phyloP scores from a whole-genome alignment of 495 filamentous ascomycete genomes.

The Neurospora sp. region DNA sequence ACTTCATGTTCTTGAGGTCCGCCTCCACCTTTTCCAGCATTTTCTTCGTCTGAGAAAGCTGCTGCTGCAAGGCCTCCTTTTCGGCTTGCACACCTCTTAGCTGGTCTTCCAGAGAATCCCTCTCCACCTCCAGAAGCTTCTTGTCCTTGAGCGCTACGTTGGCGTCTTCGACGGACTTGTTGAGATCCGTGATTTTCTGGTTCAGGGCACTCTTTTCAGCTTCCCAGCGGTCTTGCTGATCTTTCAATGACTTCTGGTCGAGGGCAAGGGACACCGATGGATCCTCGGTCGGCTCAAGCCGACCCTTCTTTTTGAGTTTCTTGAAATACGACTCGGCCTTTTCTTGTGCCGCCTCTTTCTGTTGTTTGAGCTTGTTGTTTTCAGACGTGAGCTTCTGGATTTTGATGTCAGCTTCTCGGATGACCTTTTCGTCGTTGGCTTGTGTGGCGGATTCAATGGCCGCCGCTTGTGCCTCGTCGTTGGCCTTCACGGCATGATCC shows the following conservation, averaged over 20 bases:
- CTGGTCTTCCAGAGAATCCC: not conserved
- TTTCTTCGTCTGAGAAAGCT: not conserved
- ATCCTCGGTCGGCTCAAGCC: not conserved
- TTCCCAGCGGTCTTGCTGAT: not conserved
- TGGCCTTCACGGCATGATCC: not conserved
- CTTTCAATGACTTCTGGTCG: not conserved
- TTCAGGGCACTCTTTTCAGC: not conserved
- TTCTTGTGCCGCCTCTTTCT: not conserved
- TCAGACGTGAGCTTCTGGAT: not conserved
- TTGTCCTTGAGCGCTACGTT: not conserved
- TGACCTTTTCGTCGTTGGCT: not conserved
- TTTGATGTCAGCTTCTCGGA: not conserved
- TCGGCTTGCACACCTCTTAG: not conserved
- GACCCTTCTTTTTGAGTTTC: not conserved
- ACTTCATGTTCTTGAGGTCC: not conserved
- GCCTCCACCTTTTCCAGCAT: not conserved
- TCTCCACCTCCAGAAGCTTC: not conserved
- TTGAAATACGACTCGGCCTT: not conserved
- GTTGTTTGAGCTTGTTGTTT: not conserved
- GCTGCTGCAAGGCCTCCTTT: not conserved
- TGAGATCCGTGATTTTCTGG: not conserved
- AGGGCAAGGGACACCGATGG: not conserved
- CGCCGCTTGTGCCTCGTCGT: not conserved
- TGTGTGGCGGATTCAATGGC: not conserved
- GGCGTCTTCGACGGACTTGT: not conserved